A percentile compares a stretch with the other conserved stretches of the same genome.
Evolutionary conservation across 2,329 filamentous ascomycete species (phyloP).

Genomic region (Phoma sp.): DNA sequence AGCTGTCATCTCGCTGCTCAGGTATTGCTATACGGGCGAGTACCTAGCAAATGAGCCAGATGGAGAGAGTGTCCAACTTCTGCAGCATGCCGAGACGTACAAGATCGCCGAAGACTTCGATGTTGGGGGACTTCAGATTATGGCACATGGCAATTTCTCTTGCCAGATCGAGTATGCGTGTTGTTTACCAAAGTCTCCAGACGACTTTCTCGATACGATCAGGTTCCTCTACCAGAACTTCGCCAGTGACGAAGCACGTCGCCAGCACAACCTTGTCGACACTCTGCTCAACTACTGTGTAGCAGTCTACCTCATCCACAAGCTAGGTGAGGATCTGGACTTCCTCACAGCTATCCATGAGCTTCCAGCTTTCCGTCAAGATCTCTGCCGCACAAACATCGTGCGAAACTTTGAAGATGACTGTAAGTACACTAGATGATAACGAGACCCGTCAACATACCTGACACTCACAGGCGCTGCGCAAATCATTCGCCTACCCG

Average conservation of each 20-base stretch:
- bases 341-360: conserved; percentile 48
- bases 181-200: conserved; percentile 45
- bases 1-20: conserved; percentile 47
- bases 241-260: conserved; percentile 25
- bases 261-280: conserved; percentile 42
- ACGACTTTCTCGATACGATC: conserved; percentile 50
- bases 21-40: conserved; percentile 50
- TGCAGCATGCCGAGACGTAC: conserved; percentile 51
- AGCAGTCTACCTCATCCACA: conserved; percentile 46
- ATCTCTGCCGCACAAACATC: conserved; percentile 48
- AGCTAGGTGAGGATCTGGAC: conserved; percentile 40
- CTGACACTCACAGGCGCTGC: conserved; percentile 8
- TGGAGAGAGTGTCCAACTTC: conserved; percentile 38
- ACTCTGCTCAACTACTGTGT: conserved; percentile 54
- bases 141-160: conserved; percentile 49
- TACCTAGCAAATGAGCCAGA: conserved; percentile 38
- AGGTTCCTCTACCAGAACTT: conserved; percentile 43
- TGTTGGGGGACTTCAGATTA: conserved; percentile 46
- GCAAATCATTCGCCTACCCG: conserved; percentile 9
- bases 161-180: conserved; percentile 49
- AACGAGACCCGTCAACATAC: background rate
- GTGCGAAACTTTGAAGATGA: conserved; percentile 49
- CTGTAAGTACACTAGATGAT: conserved; percentile 36
- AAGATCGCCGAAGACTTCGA: conserved; percentile 51
- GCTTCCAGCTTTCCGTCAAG: conserved; percentile 48